phyloP scores from a whole-genome alignment of 1,284 basidiomycete species.

The Ustilago sp. region DNA sequence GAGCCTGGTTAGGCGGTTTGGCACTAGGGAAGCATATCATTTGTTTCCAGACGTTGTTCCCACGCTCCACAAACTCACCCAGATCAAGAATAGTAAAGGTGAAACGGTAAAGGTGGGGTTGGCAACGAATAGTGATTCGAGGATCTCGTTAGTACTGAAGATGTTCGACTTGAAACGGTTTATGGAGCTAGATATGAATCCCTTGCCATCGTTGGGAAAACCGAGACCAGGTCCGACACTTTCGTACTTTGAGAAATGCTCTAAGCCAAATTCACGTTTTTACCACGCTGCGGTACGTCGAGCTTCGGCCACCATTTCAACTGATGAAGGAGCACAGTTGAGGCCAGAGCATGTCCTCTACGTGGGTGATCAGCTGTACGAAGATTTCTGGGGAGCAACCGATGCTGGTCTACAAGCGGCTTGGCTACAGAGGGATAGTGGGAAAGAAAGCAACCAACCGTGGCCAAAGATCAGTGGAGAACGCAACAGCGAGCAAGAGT shows the following conservation, averaged over 20 bases:
- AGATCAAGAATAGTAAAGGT: background rate
- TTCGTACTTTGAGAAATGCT: conserved; percentile 45
- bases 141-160: conserved; percentile 45
- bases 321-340: background rate
- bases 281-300: conserved; percentile 43
- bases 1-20: conserved; percentile 43
- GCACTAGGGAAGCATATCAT: conserved; percentile 39
- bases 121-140: conserved; percentile 53
- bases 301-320: conserved; percentile 3
- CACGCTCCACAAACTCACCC: conserved; percentile 19
- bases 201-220: background rate
- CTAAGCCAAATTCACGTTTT: conserved; percentile 47
- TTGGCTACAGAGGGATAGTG: conserved; percentile 42
- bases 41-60: conserved; percentile 50
- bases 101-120: conserved; percentile 23
- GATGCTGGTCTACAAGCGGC: conserved; percentile 45
- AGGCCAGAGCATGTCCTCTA: conserved; percentile 36
- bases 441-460: conserved; percentile 38
- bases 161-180: conserved; percentile 36
- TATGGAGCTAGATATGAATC: conserved; percentile 32
- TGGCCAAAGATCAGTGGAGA: conserved; percentile 11
- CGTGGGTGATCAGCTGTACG: conserved; percentile 56
- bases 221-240: conserved; percentile 30
- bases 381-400: conserved; percentile 54
- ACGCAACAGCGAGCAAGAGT: conserved; percentile 11